Conservation (phyloP, 1,284 basidiomycete species). For the Sporisorium graminicola region DNA sequence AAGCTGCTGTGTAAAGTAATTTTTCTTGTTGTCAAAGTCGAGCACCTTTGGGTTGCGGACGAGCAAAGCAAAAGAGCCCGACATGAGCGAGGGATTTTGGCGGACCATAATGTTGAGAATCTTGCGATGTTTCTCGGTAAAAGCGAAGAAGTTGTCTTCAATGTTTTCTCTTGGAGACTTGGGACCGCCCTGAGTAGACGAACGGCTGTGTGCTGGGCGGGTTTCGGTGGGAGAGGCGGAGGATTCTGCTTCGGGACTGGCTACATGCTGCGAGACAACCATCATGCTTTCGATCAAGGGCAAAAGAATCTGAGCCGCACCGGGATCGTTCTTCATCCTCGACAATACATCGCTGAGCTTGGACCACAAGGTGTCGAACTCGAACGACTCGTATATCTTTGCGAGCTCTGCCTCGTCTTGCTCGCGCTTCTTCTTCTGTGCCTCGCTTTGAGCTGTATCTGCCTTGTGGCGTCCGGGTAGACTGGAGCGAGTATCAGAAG, state of each 20-base stretch:
- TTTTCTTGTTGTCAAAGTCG: conserved; percentile 99
- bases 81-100: conserved; percentile 97
- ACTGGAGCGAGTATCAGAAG: conserved; percentile 1
- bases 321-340: conserved; percentile 62
- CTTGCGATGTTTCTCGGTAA: conserved; percentile 94
- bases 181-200: conserved; percentile 30
- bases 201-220: conserved; percentile 43
- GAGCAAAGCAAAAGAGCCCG: conserved; percentile 94
- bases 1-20: conserved; percentile 96
- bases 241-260: conserved; percentile 40
- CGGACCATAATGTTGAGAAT: conserved; percentile 97
- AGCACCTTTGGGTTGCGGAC: conserved; percentile 96
- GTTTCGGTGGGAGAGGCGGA: conserved; percentile 25
- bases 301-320: conserved; percentile 65
- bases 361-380: conserved; percentile 64
- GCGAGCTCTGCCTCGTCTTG: conserved; percentile 70
- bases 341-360: conserved; percentile 63
- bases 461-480: conserved; percentile 15
- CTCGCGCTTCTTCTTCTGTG: conserved; percentile 72
- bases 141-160: conserved; percentile 89
- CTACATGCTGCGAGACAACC: conserved; percentile 94
- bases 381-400: conserved; percentile 65
- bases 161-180: conserved; percentile 64
- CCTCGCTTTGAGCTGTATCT: conserved; percentile 24
- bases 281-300: conserved; percentile 76